Percentiles rank a stretch among this genome's conserved stretches.
phyloP scores from a whole-genome alignment of 2,329 filamentous ascomycete species.

The Aspergillus costaricaensis region DNA sequence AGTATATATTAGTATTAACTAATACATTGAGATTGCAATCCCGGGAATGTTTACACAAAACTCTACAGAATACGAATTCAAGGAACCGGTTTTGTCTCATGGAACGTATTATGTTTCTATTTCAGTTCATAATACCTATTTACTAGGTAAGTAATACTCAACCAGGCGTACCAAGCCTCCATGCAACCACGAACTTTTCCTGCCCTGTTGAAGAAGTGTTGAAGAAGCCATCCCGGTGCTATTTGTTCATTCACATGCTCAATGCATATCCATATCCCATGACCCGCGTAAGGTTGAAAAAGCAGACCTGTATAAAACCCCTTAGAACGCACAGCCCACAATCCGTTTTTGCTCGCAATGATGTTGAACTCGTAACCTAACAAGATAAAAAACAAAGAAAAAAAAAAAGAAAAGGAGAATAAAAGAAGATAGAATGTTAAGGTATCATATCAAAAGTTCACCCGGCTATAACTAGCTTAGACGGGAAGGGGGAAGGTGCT shows the following conservation, averaged over 20 bases:
- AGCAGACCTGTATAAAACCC: conserved; percentile 43
- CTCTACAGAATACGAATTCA: too few relatives aligned
- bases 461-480: conserved; percentile 29
- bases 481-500: conserved; percentile 84
- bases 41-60: too few relatives aligned
- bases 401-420: conserved; percentile 3
- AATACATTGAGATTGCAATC: too few relatives aligned
- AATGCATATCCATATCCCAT: conserved; percentile 37
- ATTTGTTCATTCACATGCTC: conserved; percentile 27
- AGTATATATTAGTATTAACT: too few relatives aligned
- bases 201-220: conserved; percentile 30
- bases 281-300: conserved; percentile 44
- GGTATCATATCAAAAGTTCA: conserved; percentile 22
- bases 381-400: conserved; percentile 9
- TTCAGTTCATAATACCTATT: conserved; percentile 7
- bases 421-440: conserved; percentile 16
- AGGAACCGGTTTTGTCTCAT: too few relatives aligned
- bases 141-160: neutral
- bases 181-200: conserved; percentile 22
- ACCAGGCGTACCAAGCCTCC: conserved; percentile 7
- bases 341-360: conserved; percentile 35
- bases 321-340: conserved; percentile 35
- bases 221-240: conserved; percentile 28
- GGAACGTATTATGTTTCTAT: conserved; percentile 21
- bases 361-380: conserved; percentile 38